Evolutionary conservation across 176 grass and related monocot genomes (phyloP), one percentile per base, ranked within the genome.

Genomic region (Carex pumila): DNA sequence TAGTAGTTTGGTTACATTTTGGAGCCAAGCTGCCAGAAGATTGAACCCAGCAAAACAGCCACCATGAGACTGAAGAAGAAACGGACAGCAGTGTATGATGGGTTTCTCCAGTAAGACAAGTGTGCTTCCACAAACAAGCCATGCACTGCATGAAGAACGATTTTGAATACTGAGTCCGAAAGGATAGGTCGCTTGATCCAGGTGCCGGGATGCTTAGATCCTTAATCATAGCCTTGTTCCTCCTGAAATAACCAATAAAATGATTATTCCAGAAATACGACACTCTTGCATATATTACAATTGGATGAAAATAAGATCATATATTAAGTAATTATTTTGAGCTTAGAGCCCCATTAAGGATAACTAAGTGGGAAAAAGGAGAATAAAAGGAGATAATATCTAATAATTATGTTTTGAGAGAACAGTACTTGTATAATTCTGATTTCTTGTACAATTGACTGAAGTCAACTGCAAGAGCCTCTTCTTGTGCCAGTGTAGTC

Each of bases 391-490:
- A 66, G n/a, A 25, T 25, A 25, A 25, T 66, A 49, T 65, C 39
- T 13, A 52, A 39, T 36, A 49, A 19, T 65, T 17, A 32, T 77
- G 12, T 41, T 15, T 36, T 12, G 34, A 18, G 1, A 71, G 66
- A 18, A 60, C 29, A 85, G 7, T 69, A 98, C 95, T 86, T 77
- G 84, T 88, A 91, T 49, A 98, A 89, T 78, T 93, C 91, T 81
- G 92, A 98, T 4, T 94, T 91, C 82, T 91, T 93, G 87, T 94
- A 98, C 41, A 90, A 52, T 15, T 90, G 84, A 66, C 67, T 80
- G 71, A 94, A 98, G 79, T 91, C 75, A 83, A 94, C 75, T 31
- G 79, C 91, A 41, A 94, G 79, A 12, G 81, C 43, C 13, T 90
- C 89, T 89, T 95, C 95, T 84, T 92, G 91, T 71, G 68, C 64